Evolutionary conservation across 2,329 filamentous ascomycete species (phyloP).

Genomic region (Alternaria novae-zelandiae): DNA sequence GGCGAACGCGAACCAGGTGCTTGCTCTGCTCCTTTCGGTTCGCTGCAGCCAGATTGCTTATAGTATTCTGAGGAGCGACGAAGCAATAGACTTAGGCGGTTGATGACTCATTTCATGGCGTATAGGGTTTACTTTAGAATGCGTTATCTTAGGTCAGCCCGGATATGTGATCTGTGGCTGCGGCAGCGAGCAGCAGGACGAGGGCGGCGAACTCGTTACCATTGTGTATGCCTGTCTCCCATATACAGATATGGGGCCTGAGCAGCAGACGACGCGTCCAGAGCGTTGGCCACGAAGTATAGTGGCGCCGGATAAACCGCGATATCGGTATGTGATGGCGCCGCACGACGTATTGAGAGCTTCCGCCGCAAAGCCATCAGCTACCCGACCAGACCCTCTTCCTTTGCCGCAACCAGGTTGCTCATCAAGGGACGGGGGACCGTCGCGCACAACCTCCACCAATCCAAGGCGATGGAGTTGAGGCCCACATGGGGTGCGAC

Average conservation of each 20-base stretch:
- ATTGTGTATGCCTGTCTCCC: neutral
- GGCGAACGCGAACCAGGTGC: constrained; percentile 15
- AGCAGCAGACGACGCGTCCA: neutral
- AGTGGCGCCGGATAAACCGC: neutral
- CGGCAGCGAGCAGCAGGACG: neutral
- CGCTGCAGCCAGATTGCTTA: neutral
- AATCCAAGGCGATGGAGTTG: constrained; percentile 78
- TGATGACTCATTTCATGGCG: neutral
- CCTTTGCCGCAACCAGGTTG: neutral
- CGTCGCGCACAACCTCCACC: neutral
- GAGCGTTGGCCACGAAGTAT: neutral
- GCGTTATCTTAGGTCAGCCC: neutral
- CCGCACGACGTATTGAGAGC: neutral
- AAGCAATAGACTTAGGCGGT: neutral
- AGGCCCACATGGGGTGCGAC: constrained; percentile 96
- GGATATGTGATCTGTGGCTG: neutral
- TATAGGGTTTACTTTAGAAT: neutral
- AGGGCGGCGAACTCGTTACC: neutral
- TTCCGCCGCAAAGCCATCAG: neutral
- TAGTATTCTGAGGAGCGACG: neutral
- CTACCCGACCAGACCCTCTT: neutral
- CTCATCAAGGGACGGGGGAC: neutral
- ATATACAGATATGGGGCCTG: neutral
- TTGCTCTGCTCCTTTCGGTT: neutral
- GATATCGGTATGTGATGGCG: neutral